Evolutionary conservation across 768 basidiomycete species (phyloP).

Genomic region (Suillus occidentalis): DNA sequence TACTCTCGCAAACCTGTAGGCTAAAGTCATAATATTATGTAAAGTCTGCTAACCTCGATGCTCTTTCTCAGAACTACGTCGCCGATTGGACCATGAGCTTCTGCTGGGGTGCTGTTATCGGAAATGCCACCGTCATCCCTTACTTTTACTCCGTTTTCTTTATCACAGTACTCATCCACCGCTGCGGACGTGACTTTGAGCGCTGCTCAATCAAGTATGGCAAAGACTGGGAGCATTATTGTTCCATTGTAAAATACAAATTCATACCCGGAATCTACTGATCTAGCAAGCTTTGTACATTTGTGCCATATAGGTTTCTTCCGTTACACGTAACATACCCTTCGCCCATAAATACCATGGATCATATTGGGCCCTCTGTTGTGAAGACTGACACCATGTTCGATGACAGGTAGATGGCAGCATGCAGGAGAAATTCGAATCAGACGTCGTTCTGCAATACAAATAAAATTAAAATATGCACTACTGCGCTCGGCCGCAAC

Average conservation of each 20-base stretch:
- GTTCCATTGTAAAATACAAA: slow-evolving; percentile 82
- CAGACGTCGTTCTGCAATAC: neutral
- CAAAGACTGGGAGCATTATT: slow-evolving; percentile 93
- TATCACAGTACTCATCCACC: slow-evolving; percentile 87
- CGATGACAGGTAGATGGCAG: neutral
- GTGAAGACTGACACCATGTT: neutral
- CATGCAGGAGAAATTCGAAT: neutral
- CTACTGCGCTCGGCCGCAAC: neutral
- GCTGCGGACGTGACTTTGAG: slow-evolving; percentile 93
- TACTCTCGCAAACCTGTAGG: slow-evolving; percentile 90
- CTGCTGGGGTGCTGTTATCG: slow-evolving; percentile 81
- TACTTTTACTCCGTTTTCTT: slow-evolving; percentile 99
- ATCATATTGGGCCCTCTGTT: neutral
- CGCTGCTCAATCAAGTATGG: slow-evolving; percentile 91
- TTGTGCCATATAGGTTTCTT: neutral
- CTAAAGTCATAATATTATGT: slow-evolving; percentile 9
- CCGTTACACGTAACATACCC: neutral
- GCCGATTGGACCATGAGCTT: slow-evolving; percentile 89
- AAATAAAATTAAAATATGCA: neutral
- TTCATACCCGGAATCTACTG: slow-evolving; percentile 90
- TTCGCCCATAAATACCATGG: neutral
- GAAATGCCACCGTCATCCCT: slow-evolving; percentile 77
- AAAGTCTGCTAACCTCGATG: slow-evolving; percentile 4
- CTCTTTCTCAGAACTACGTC: slow-evolving; percentile 72
- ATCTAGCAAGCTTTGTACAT: slow-evolving; percentile 6